Base-by-base conservation (phyloP, 202 grass and related monocot species). In the Dendrocalamus latiflorus region DNA sequence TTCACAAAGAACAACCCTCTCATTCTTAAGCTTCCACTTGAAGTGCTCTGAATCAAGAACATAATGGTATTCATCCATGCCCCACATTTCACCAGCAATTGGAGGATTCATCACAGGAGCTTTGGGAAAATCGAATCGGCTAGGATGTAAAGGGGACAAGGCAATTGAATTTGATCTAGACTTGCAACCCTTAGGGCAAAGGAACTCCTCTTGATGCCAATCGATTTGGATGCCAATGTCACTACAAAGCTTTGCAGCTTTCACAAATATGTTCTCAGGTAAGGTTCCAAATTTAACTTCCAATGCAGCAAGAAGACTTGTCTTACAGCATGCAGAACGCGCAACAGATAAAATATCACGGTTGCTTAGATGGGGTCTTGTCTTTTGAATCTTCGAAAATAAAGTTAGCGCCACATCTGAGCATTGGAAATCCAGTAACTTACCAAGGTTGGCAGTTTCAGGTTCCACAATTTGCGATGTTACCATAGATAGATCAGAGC, bases 241-340 rank as follows among this genome's bases (percentile, higher is more conserved):
- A 86, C 93, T 96, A 87, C 89, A 99, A 80, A 99, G 81, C 72
- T 96, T 99, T 78, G 93, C 89, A 70, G 97, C 97, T 83, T 92
- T 99, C 72, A 96, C 86, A 82, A 82, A 99, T 49, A 99, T 68
- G 76, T 92, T 99, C 20, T 94, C 86, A 78, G 89, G 97, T 59
- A 99, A 81, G 34, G 70, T 45, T 61, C 91, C 97, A 74, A 86
- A 99, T 90, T 99, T 99, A 56, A 62, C 84, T 72, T 99, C 91
- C 70, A 99, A 86, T 75, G 88, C 86, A 76, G 85, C 36, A 91
- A 84, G 26, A 79, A 99, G 89, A 58, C 79, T 94, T 65, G 85
- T 84, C 79, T 89, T 96, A 66, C 96, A 99, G 86, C 96, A 99
- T 16, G 84, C 86, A 79, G 83, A 87, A 57, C 88, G 89, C 67